phyloP scores from a whole-genome alignment of 495 filamentous ascomycete species.

The Neurospora intermedia region DNA sequence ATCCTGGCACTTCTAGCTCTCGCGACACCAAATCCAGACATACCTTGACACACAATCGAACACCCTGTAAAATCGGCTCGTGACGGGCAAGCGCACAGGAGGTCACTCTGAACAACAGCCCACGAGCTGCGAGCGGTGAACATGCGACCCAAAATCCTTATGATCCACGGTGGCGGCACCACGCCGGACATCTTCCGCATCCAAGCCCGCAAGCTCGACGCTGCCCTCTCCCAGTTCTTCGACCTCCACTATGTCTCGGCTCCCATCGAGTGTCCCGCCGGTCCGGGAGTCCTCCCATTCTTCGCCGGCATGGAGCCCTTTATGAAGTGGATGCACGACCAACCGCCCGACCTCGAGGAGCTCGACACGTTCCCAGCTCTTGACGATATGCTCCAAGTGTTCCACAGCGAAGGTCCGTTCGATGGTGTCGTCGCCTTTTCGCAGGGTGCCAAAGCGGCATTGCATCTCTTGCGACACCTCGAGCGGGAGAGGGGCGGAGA shows the following conservation, averaged over 20 bases:
- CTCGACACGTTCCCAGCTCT: conserved; percentile 3
- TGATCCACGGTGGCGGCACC: conserved; percentile 19
- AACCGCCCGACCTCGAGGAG: neutral
- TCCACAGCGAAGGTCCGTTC: conserved; percentile 9
- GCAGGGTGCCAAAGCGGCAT: conserved; percentile 19
- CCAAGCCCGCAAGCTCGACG: conserved; percentile 15
- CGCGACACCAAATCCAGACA: neutral
- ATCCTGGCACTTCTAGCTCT: neutral
- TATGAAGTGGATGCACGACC: conserved; percentile 15
- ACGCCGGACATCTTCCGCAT: conserved; percentile 19
- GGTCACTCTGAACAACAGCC: neutral
- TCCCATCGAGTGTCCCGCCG: conserved; percentile 3
- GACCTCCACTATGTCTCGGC: conserved; percentile 15
- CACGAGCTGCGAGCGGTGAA: neutral
- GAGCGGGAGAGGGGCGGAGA: conserved; percentile 6
- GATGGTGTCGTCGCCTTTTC: conserved; percentile 23
- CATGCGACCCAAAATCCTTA: conserved; percentile 15
- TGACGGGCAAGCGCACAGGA: neutral
- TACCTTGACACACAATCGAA: neutral
- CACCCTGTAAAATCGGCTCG: neutral
- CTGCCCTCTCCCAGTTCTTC: conserved; percentile 15
- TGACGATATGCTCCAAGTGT: neutral
- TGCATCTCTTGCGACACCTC: conserved; percentile 11
- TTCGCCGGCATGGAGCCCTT: conserved; percentile 17
- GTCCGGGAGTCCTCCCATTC: conserved; percentile 18